Conservation (phyloP, 768 basidiomycete genomes). For the Chlorophyllum brunneum region DNA sequence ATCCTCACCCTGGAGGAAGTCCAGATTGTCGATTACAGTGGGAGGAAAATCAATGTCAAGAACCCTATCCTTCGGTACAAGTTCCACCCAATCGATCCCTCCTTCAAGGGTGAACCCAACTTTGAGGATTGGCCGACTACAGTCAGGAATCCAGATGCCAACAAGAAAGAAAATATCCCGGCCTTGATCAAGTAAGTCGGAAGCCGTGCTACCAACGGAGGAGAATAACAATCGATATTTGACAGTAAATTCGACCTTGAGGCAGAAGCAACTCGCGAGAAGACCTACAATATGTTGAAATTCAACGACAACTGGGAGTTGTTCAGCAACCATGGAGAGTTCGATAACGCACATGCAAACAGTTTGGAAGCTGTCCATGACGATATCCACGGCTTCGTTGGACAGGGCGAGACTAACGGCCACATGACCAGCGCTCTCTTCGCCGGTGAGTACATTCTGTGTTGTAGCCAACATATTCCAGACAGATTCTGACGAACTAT, state of each 20-base stretch:
- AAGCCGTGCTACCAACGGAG: not conserved
- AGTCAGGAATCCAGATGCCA: slow-evolving; percentile 23
- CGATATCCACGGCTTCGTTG: slow-evolving; percentile 39
- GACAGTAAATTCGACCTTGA: slow-evolving; percentile 20
- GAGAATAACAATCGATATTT: not conserved
- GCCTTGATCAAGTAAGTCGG: slow-evolving; percentile 21
- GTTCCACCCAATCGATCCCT: slow-evolving; percentile 28
- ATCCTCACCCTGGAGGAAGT: slow-evolving; percentile 32
- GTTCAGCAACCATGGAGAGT: slow-evolving; percentile 44
- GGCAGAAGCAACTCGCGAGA: slow-evolving; percentile 24
- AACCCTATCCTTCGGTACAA: slow-evolving; percentile 34
- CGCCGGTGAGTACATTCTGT: slow-evolving; percentile 28
- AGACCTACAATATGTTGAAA: slow-evolving; percentile 35
- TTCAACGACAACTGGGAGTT: slow-evolving; percentile 35
- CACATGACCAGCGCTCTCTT: slow-evolving; percentile 37
- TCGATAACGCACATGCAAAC: slow-evolving; percentile 35
- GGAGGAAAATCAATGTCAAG: slow-evolving; percentile 21
- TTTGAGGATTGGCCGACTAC: slow-evolving; percentile 27
- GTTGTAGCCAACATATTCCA: not conserved
- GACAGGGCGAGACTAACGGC: slow-evolving; percentile 27
- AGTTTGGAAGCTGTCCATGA: slow-evolving; percentile 51
- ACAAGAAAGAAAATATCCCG: slow-evolving; percentile 24
- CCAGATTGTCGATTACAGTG: slow-evolving; percentile 29
- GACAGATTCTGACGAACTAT: too few species aligned
- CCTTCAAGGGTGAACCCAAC: slow-evolving; percentile 18